Conservation (phyloP, 2,329 filamentous ascomycete genomes). For the Aspergillus aculeatus region DNA sequence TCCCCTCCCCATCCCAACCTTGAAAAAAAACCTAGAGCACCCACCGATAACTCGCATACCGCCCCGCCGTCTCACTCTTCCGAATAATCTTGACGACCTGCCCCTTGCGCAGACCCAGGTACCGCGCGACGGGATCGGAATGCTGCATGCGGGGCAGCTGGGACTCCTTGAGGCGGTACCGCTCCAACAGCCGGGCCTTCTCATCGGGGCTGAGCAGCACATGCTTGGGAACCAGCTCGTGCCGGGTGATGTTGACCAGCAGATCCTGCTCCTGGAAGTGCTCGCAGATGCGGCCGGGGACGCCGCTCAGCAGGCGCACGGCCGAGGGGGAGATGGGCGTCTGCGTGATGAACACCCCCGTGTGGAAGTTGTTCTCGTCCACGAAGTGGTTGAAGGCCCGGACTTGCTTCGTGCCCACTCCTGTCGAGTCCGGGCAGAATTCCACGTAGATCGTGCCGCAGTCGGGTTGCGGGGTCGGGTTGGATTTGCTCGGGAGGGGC, state of each 20-base stretch:
- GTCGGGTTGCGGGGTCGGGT: conserved; percentile 69
- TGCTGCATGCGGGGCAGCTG: conserved; percentile 90
- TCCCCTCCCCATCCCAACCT: background rate
- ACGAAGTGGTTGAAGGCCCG: conserved; percentile 84
- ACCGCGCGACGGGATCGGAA: conserved; percentile 88
- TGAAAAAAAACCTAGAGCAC: conserved; percentile 42
- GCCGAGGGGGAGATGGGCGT: conserved; percentile 81
- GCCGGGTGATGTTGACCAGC: conserved; percentile 95
- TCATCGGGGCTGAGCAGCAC: conserved; percentile 86
- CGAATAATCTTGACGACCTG: conserved; percentile 99
- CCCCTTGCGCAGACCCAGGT: conserved; percentile 83
- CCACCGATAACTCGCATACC: conserved; percentile 93
- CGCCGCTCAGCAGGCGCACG: conserved; percentile 77
- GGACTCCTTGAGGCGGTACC: conserved; percentile 95
- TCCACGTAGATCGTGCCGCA: conserved; percentile 91
- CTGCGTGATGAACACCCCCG: conserved; percentile 85
- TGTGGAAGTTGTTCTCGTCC: conserved; percentile 75
- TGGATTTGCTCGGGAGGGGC: conserved; percentile 64
- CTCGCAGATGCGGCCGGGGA: conserved; percentile 80
- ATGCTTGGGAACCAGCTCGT: conserved; percentile 94
- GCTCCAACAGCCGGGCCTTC: conserved; percentile 78
- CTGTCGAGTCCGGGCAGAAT: conserved; percentile 73
- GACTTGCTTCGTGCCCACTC: conserved; percentile 86
- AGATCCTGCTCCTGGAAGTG: conserved; percentile 95
- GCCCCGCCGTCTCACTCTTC: conserved; percentile 88